These are phyloP conservation scores for Tylopilus sp. DNA, from an alignment of 768 basidiomycete species.

Conservation along the genomic window DNA sequence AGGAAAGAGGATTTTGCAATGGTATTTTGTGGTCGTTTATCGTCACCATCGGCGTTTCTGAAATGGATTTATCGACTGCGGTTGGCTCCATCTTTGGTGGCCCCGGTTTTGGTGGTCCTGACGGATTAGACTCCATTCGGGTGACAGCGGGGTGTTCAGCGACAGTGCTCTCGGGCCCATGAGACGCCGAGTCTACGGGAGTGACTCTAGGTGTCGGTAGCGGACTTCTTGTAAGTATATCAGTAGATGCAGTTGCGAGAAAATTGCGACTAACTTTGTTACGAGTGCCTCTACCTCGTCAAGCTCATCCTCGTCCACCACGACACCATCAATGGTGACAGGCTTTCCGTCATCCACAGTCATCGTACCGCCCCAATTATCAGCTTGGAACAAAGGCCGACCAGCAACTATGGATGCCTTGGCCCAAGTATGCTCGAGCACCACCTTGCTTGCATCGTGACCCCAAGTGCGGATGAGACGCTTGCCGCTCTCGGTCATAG, in stretches of 20 bases:
- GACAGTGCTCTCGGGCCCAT: conserved; percentile 3
- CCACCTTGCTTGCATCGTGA: conserved; percentile 42
- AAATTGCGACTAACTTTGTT: conserved; percentile 41
- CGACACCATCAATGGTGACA: conserved; percentile 31
- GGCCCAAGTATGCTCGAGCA: conserved; percentile 56
- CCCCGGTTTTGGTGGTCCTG: background rate
- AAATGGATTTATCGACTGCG: background rate
- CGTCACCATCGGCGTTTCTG: conserved; percentile 4
- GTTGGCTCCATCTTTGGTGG: background rate
- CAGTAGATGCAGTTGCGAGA: conserved; percentile 11
- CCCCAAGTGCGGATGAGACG: conserved; percentile 60
- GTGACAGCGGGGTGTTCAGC: background rate
- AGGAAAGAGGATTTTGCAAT: conserved; percentile 3
- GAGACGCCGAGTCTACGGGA: conserved; percentile 37
- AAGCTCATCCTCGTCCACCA: conserved; percentile 35
- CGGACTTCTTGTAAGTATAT: conserved; percentile 45
- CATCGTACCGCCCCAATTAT: conserved; percentile 50
- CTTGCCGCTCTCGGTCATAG: conserved; percentile 47
- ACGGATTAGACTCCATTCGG: background rate
- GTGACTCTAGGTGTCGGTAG: conserved; percentile 62
- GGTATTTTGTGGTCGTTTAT: background rate
- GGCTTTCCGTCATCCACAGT: conserved; percentile 33
- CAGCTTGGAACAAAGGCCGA: conserved; percentile 42
- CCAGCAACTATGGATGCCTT: conserved; percentile 41
- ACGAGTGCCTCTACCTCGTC: conserved; percentile 36